Conservation (phyloP, 2,329 filamentous ascomycete species). For the Paecilomyces dactylethromorphus region DNA sequence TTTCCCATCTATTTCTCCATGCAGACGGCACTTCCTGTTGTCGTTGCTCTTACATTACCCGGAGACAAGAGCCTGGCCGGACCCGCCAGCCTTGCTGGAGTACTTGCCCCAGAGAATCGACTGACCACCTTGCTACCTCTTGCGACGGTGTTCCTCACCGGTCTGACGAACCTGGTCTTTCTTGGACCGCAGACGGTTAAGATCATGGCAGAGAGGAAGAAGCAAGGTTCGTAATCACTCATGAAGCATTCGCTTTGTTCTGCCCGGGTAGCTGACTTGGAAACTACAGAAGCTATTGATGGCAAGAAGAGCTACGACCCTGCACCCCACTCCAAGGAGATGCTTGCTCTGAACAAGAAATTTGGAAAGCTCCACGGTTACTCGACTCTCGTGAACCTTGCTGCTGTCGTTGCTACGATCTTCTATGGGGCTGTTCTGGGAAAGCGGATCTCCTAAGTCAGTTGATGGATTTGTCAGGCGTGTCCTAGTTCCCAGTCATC, state of each 20-base stretch:
- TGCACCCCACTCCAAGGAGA: constrained; percentile 74
- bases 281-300: constrained; percentile 64
- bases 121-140: constrained; percentile 63
- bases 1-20: constrained; percentile 81
- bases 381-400: constrained; percentile 72
- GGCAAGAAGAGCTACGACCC: constrained; percentile 80
- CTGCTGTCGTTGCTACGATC: constrained; percentile 61
- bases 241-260: background rate
- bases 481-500: background rate
- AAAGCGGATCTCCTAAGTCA: constrained; percentile 43
- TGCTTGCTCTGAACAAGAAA: constrained; percentile 69
- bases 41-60: constrained; percentile 75
- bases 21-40: constrained; percentile 66
- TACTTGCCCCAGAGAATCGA: constrained; percentile 56
- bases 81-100: constrained; percentile 45
- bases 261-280: background rate
- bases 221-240: constrained; percentile 60
- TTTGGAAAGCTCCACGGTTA: constrained; percentile 77
- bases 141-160: constrained; percentile 62
- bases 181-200: constrained; percentile 70
- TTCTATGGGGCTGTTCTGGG: constrained; percentile 74
- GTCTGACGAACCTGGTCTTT: constrained; percentile 62
- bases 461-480: background rate
- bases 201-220: constrained; percentile 67
- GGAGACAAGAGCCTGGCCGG: constrained; percentile 40